Base-by-base conservation (phyloP, 306 rosid genomes). In the Styphnolobium japonicum region DNA sequence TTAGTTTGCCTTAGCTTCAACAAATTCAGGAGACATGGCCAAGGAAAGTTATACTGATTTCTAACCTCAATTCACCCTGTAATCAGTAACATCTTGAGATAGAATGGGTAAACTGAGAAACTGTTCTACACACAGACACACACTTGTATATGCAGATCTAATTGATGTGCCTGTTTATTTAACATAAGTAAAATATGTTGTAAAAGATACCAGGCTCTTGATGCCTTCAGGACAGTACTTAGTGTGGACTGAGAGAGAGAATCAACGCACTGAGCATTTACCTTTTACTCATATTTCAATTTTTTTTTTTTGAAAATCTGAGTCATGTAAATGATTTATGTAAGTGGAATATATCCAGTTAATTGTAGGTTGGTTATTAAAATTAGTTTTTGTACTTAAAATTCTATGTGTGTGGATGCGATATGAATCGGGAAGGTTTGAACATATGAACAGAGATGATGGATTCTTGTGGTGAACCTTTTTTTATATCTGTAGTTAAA, bases 1-100 rank as follows among this genome's bases (percentile, higher is more conserved):
- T 40, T 25, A 48, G 22, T 80, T 66, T 48, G 60, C 64, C 56
- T 67, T 60, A 58, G 42, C 46, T 45, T 78, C 67, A 68, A 36
- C 5, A 23, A 40, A 68, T 70, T 77, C 46, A 33, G 39, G 74
- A 19, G 29, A 67, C 43, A 23, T 63, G 40, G 16, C 3, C 76
- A 46, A 45, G 31, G 55, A 71, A 52, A 74, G 62, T 18, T 75
- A 73, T 22, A 1, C 48, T 25, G 34, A 56, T 57, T 53, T 29
- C 25, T 45, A 3, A 53, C 58, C 67, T 16, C 33, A 53, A 27
- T 55, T 40, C 6, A 43, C n/a, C 71, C 29, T 78, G 42, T 51
- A 71, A 25, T 8, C 45, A 56, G 34, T 64, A 53, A 31, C 70
- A 63, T 52, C 42, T 53, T 31, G 49, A 18, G 43, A 82, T 62